A percentile compares a stretch with the other conserved stretches of the same genome.
Conservation (phyloP, 192 early-diverging fungal genomes). For the Phycomyces nitens region DNA sequence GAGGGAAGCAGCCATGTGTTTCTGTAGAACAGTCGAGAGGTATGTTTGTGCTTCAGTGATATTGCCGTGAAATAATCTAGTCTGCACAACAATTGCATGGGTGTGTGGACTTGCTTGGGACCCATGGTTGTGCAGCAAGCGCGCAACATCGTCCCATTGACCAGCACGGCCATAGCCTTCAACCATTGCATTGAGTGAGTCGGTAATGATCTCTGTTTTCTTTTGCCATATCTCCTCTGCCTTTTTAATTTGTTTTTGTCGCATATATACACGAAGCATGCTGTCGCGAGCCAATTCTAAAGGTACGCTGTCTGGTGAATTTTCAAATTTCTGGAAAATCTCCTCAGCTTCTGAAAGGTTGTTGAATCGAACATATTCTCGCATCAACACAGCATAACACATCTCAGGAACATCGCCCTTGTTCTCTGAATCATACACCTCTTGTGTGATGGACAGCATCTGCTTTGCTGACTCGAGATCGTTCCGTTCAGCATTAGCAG, state of each 20-base stretch:
- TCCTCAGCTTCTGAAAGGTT: background rate
- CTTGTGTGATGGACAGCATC: background rate
- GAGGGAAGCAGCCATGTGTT: background rate
- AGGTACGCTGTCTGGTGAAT: background rate
- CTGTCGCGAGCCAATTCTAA: background rate
- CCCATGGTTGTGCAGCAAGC: background rate
- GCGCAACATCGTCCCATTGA: background rate
- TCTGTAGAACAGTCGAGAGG: background rate
- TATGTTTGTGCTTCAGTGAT: background rate
- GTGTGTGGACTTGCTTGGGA: background rate
- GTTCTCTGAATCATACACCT: background rate
- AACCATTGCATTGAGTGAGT: background rate
- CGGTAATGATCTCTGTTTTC: background rate
- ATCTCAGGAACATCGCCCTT: background rate
- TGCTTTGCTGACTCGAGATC: slow-evolving; percentile 11
- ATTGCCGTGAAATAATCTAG: background rate
- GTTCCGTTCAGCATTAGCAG: background rate
- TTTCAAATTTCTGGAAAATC: slow-evolving; percentile 2
- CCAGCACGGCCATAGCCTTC: background rate
- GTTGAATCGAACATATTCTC: slow-evolving; percentile 8
- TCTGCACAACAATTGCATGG: background rate
- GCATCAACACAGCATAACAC: slow-evolving; percentile 4
- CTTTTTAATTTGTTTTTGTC: background rate
- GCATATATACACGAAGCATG: background rate
- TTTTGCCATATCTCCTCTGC: background rate